Conservation (phyloP, 2,329 filamentous ascomycete species). For the Onygena corvina region DNA sequence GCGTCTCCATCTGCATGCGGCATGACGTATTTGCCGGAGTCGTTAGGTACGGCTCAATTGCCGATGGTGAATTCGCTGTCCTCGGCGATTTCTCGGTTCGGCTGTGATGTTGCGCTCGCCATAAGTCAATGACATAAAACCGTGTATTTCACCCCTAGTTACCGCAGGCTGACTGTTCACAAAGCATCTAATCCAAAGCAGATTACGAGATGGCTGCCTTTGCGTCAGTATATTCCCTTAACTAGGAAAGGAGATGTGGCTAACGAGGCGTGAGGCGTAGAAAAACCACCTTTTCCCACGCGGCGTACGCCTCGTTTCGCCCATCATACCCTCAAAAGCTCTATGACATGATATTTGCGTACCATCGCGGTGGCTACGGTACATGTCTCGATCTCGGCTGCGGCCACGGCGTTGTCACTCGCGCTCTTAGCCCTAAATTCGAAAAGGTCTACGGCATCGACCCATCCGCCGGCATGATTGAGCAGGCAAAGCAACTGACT, state of each 20-base stretch:
- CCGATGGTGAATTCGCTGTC: too few relatives aligned
- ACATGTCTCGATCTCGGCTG: constrained; percentile 49
- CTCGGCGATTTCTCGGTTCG: too few relatives aligned
- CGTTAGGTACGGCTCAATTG: too few relatives aligned
- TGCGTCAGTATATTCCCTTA: constrained; percentile 8
- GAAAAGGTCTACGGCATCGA: constrained; percentile 36
- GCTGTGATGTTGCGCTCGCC: too few relatives aligned
- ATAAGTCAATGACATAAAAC: too few relatives aligned
- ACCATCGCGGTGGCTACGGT: constrained; percentile 36
- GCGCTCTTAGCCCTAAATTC: constrained; percentile 45
- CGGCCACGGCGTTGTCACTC: constrained; percentile 48
- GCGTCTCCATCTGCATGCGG: too few relatives aligned
- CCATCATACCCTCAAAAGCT: constrained; percentile 47
- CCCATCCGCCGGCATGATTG: constrained; percentile 19
- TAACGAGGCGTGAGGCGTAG: not conserved
- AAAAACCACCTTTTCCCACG: constrained; percentile 34
- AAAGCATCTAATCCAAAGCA: not conserved
- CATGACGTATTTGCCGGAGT: too few relatives aligned
- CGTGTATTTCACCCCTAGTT: too few relatives aligned
- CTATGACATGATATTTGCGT: constrained; percentile 43
- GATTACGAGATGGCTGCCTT: constrained; percentile 7
- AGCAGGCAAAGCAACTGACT: constrained; percentile 21
- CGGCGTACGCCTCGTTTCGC: constrained; percentile 48
- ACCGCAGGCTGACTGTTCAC: too few relatives aligned
- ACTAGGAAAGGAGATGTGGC: not conserved